A percentile compares a stretch with the other conserved stretches of the same genome.
phyloP scores from a whole-genome alignment of 805 yeast genomes.

The Cyberlindnera mycetangii region DNA sequence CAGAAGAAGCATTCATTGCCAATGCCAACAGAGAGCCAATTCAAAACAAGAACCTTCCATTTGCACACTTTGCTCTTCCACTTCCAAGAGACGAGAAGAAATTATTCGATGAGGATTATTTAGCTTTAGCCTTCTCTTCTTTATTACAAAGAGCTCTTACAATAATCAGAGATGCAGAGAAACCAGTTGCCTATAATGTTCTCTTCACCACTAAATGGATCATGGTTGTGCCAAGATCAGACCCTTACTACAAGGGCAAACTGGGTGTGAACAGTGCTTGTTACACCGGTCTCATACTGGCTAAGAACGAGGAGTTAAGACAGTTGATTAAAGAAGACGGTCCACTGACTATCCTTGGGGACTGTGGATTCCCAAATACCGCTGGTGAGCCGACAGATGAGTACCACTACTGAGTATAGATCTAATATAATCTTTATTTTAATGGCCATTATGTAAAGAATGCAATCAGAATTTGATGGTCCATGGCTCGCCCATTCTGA shows the following conservation, averaged over 20 bases:
- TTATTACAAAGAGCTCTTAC: constrained; percentile 71
- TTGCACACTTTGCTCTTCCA: constrained; percentile 81
- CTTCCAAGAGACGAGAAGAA: constrained; percentile 41
- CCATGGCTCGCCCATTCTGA: constrained; percentile 50
- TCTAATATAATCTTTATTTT: no score
- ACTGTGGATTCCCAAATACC: constrained; percentile 64
- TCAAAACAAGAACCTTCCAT: constrained; percentile 58
- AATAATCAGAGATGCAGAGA: constrained; percentile 49
- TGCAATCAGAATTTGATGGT: constrained; percentile 31
- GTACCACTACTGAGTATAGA: constrained; percentile 54
- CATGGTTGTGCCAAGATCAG: constrained; percentile 79
- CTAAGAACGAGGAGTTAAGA: constrained; percentile 59
- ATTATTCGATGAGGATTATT: constrained; percentile 46
- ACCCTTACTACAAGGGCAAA: constrained; percentile 41
- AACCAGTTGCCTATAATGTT: constrained; percentile 71
- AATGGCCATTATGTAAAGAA: not conserved
- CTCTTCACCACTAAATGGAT: constrained; percentile 81
- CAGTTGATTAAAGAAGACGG: constrained; percentile 46
- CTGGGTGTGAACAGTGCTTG: constrained; percentile 79
- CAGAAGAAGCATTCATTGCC: constrained; percentile 52
- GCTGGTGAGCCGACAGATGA: constrained; percentile 57
- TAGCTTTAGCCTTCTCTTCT: constrained; percentile 69
- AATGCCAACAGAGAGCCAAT: constrained; percentile 55
- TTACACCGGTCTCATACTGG: constrained; percentile 71
- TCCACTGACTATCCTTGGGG: constrained; percentile 48